Base-by-base conservation (phyloP, 1,284 basidiomycete species). In the Cutaneotrichosporon sp. region DNA sequence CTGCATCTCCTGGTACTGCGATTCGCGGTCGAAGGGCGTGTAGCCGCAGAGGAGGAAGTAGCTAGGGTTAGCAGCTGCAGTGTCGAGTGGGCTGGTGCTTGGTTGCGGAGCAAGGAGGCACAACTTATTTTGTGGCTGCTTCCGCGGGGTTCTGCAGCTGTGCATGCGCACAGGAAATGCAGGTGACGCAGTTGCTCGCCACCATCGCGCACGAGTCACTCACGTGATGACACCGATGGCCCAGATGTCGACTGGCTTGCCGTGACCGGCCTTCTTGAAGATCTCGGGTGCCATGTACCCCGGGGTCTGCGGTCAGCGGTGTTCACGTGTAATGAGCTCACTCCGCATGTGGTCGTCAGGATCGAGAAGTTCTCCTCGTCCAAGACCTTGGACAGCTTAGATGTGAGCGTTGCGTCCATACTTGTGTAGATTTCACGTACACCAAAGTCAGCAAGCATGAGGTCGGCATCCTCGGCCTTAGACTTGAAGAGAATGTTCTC, bases 391-490 rank as follows among this genome's bases (percentile, higher is more conserved):
- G 82, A 83, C 50, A 81, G 67, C 68, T 77, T 53, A 10, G 11
- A 8, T 21, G 58, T 59, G 42, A 66, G 59, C n/a, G 3, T 8
- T 49, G 22, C 0, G 2, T 14, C 34, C 50, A 7, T n/a, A n/a
- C 18, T 6, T n/a, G 1, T 6, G 18, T 18, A 22, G 31, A 30
- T 6, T 16, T 30, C 83, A 78, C 89, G 87, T 64, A 97, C 85
- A 13, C 97, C 97, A 80, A 99, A 99, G 81, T 99, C 97, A 5
- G 97, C 96, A 69, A 99, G 90, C 86, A 97, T 91, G 72, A 99
- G 89, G 74, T 97, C 94, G 10, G 94, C 90, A 62, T 95, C 89
- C 76, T 98, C 94, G 5, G 87, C 89, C 73, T 88, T 87, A 50
- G 90, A 90, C 65, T 91, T 88, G 87, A 99, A 99, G 26, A 99